Conservation (phyloP, 495 filamentous ascomycete genomes). For the Annulohypoxylon nitens region DNA sequence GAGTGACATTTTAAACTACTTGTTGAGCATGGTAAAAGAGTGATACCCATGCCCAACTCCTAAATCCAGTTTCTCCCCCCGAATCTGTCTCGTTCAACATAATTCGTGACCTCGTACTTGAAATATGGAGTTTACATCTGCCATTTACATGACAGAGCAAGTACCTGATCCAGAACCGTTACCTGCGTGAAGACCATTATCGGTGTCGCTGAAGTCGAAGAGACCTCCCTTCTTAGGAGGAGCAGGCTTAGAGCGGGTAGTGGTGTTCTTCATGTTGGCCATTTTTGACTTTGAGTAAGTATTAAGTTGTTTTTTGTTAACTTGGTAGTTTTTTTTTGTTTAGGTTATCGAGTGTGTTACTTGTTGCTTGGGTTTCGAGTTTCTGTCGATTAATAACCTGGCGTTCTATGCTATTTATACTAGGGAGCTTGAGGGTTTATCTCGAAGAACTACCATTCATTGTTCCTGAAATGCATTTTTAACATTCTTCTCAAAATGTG, state of each 20-base stretch:
- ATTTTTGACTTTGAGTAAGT: slow-evolving; percentile 20
- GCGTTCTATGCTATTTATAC: not conserved
- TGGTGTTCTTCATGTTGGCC: slow-evolving; percentile 32
- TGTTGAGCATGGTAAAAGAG: slow-evolving; percentile 8
- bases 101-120: slow-evolving; percentile 17
- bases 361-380: slow-evolving; percentile 7
- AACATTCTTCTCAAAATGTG: not conserved
- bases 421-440: not conserved
- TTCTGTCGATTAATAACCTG: not conserved
- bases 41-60: slow-evolving; percentile 5
- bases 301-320: not conserved
- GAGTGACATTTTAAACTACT: slow-evolving; percentile 22
- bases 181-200: slow-evolving; percentile 19
- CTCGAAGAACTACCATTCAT: not conserved
- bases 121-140: not conserved
- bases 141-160: slow-evolving; percentile 40
- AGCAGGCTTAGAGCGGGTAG: slow-evolving; percentile 28
- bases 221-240: slow-evolving; percentile 41
- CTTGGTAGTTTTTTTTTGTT: not conserved
- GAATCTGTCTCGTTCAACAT: not conserved
- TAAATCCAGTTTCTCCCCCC: not conserved
- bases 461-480: not conserved
- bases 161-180: slow-evolving; percentile 15
- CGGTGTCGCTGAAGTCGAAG: slow-evolving; percentile 43
- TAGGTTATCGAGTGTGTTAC: not conserved